phyloP scores from a whole-genome alignment of 139 green algal species.

The Tetraselmis chui region DNA sequence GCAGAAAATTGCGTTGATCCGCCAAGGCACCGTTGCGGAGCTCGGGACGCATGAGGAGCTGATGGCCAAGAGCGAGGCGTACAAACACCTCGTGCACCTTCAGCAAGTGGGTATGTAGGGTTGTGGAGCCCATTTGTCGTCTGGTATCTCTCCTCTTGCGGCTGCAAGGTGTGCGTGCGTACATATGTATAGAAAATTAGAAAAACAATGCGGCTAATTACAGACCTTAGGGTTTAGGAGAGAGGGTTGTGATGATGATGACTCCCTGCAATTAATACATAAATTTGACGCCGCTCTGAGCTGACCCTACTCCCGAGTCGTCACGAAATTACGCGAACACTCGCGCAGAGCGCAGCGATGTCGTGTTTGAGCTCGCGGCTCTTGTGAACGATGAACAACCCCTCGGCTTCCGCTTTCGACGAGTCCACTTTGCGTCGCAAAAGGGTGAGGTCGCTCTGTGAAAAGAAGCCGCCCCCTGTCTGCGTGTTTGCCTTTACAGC shows the following conservation, averaged over 20 bases:
- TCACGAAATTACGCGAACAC: neutral
- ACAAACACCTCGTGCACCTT: neutral
- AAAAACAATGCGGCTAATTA: no score
- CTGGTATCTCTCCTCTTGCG: no score
- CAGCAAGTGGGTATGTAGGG: no score
- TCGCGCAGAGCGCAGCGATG: neutral
- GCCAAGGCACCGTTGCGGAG: slow-evolving; percentile 2
- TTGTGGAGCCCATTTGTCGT: no score
- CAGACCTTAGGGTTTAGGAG: no score
- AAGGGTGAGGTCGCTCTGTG: neutral
- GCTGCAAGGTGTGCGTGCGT: no score
- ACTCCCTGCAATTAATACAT: no score
- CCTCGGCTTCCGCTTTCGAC: neutral
- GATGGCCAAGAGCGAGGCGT: neutral
- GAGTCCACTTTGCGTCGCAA: neutral
- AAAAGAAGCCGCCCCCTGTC: neutral
- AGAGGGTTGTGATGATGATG: no score
- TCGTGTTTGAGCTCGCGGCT: neutral
- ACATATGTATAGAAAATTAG: no score
- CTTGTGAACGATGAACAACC: neutral
- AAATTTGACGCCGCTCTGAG: no score
- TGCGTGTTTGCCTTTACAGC: neutral
- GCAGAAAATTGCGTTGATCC: slow-evolving; percentile 9
- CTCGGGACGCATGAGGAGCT: slow-evolving; percentile 1
- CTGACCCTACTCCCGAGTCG: no score